A percentile compares a stretch with the other conserved stretches of the same genome.
Evolutionary conservation across 2,329 filamentous ascomycete genomes (phyloP).

Genomic region (Alternaria novae-zelandiae): DNA sequence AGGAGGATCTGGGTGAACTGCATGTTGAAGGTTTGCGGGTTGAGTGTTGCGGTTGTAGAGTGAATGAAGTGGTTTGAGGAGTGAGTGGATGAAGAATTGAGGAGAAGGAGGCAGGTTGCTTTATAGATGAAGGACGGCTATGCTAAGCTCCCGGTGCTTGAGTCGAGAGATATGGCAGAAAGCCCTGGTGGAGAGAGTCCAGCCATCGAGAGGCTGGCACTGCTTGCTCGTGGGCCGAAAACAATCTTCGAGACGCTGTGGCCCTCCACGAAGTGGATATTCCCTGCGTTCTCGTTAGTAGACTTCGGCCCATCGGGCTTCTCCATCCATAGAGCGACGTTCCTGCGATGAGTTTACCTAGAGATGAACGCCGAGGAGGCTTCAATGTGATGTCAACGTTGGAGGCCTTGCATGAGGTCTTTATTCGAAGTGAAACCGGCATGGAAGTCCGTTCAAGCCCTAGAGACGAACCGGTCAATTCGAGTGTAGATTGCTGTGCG

Average conservation of each 20-base stretch:
- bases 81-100: not conserved
- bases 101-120: not conserved
- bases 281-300: not conserved
- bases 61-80: not conserved
- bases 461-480: not conserved
- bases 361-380: not conserved
- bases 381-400: not conserved
- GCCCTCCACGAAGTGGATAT: not conserved
- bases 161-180: not conserved
- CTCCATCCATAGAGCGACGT: not conserved
- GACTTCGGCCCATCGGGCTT: not conserved
- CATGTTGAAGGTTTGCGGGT: not conserved
- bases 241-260: not conserved
- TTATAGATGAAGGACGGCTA: not conserved
- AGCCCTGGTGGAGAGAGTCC: not conserved
- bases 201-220: not conserved
- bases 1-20: not conserved
- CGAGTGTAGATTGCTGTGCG: not conserved
- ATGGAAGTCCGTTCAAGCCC: not conserved
- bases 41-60: not conserved
- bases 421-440: not conserved
- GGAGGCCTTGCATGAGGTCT: not conserved
- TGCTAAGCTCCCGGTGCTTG: not conserved
- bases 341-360: not conserved
- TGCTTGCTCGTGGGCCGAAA: not conserved